Conservation (phyloP, 2,329 filamentous ascomycete genomes). For the Fusarium sp. region DNA sequence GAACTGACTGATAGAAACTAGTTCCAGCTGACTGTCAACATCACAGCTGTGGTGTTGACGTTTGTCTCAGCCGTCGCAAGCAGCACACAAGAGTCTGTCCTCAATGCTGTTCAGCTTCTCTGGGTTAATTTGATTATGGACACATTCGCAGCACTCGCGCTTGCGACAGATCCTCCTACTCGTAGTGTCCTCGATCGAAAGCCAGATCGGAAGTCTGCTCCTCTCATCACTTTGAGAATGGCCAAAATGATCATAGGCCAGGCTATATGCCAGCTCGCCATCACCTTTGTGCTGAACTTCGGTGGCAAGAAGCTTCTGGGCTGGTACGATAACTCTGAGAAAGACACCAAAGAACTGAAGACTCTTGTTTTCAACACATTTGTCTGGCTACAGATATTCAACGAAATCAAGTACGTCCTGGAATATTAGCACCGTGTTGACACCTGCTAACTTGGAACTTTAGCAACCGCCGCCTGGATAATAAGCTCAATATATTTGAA, state of each 20-base stretch:
- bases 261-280: conserved; percentile 67
- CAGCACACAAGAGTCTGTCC: conserved; percentile 61
- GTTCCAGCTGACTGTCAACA: conserved; percentile 72
- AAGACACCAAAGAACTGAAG: conserved; percentile 55
- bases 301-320: conserved; percentile 66
- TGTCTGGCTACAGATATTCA: conserved; percentile 80
- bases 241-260: conserved; percentile 74
- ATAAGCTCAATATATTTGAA: conserved; percentile 89
- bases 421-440: conserved; percentile 66
- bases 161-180: conserved; percentile 72
- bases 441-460: conserved; percentile 69
- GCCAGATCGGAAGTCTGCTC: conserved; percentile 71
- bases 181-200: conserved; percentile 67
- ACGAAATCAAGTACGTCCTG: conserved; percentile 66
- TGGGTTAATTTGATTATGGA: conserved; percentile 75
- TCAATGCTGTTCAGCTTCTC: conserved; percentile 69
- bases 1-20: conserved; percentile 45
- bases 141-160: conserved; percentile 70
- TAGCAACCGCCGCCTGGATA: conserved; percentile 76
- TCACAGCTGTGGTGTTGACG: conserved; percentile 69
- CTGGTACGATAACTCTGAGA: conserved; percentile 48
- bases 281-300: conserved; percentile 71
- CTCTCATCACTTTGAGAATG: conserved; percentile 76
- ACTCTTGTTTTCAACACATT: conserved; percentile 77
- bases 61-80: conserved; percentile 68